Evolutionary conservation across 164 flowering plant species (phyloP), one percentile per base, ranked within the genome.

Genomic region (Buxus sempervirens): DNA sequence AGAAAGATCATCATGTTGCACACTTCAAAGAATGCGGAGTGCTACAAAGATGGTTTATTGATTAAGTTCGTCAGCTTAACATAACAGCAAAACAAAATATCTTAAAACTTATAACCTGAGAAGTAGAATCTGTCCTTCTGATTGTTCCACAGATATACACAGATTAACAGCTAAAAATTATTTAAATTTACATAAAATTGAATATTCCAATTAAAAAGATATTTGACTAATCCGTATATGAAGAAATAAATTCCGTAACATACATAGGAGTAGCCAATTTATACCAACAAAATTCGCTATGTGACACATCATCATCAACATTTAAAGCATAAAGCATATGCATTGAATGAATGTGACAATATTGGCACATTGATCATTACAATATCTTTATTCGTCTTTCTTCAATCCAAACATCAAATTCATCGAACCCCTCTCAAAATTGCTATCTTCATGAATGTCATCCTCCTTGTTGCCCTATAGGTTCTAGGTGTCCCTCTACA

Each of bases 221-320:
- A 45, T 15, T 45, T 45, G 51, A 45, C 1, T 15, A 10, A 4
- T 45, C 51, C 51, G 1, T 45, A 10, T 45, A 10, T 45, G 14
- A 45, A 15, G 51, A 45, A 45, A 45, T 45, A 45, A 45, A 1
- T 4, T 45, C 18, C 51, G 10, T 7, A 32, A 32, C 38, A 7
- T 32, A 32, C 38, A 32, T 3, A 3, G 18, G 90, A 86, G 68
- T 89, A 89, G 56, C 86, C 93, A 65, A 85, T 88, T 90, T 88
- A 74, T 55, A 9, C 25, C 58, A 5, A 55, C 23, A 8, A n/a
- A 45, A 15, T 45, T 45, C 12, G 18, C 18, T 10, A 45, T 45
- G 51, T 45, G 5, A 15, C 14, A 10, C 51, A 45, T 45, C 38
- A 45, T 45, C 13, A 10, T 10, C 51, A 45, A 5, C 51, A 45